Evolutionary conservation across 495 filamentous ascomycete species (phyloP), one percentile per base, ranked within the genome.

Genomic region (Neurospora sp.): DNA sequence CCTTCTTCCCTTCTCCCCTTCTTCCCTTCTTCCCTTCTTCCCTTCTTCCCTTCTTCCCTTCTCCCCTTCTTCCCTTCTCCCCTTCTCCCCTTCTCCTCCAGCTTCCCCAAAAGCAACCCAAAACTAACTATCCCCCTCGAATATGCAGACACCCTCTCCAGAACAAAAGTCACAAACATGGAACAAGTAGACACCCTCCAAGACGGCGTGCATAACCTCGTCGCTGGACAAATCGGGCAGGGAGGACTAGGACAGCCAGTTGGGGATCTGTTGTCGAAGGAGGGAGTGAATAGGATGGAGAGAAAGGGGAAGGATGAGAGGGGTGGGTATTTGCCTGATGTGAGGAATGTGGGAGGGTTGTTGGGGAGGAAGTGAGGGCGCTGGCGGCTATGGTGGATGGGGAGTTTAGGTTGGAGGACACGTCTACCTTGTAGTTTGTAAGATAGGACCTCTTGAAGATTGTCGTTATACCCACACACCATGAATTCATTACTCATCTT

Each of bases 271-370:
- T 77, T 78, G 1, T 91, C 88, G 1, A 88, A 89, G 70, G 89
- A 92, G 73, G 90, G 89, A 10, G 75, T 91, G 71, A 91, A 90
- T 77, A 84, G 89, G 9, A 82, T 84, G 69, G 90, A 93, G 78
- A 80, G 90, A 4, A 79, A 83, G 11, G 89, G 89, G 6, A 91
- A 88, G 77, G 87, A 90, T 72, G 87, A 89, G 2, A 76, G 83
- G 31, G 89, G 89, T 4, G 80, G 79, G 1, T 89, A 88, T 71
- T 79, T 77, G 20, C 75, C 80, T 16, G 35, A 71, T 6, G 14
- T 44, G 46, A 53, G 20, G 20, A 14, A 27, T 22, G 71, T 40
- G 0, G 71, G 39, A 39, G 40, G 71, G 39, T 18, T 61, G 2
- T 61, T 61, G 53, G 53, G 27, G 12, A 27, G 53, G 27, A 4